Base-by-base conservation (phyloP, 2,329 filamentous ascomycete species). In the Fusarium euwallaceae region DNA sequence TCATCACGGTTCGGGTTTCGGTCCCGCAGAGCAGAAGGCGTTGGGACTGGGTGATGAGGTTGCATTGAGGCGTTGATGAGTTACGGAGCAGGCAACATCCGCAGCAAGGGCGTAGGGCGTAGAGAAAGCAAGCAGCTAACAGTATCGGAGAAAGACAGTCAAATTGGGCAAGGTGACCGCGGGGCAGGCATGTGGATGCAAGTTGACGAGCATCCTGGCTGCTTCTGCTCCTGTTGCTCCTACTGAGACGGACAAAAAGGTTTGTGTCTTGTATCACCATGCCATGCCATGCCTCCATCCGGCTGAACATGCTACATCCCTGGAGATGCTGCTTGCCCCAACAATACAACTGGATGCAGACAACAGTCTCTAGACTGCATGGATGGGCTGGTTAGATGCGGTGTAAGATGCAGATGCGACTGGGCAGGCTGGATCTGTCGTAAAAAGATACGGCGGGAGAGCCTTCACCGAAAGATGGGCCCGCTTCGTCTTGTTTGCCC, bases 361-460 rank as follows among this genome's bases (percentile, higher is more conserved):
- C 43, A 43, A 34, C 48, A 43, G 22, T 39, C 43, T 62, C 41
- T 61, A 24, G 20, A 48, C 61, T 37, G 45, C 64, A 51, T 53
- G 55, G 64, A 58, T 34, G 37, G 37, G 3, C 48, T 32, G 27
- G 55, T 37, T 16, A 34, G 59, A 70, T 70, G 66, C 61, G n/a
- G 65, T 73, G 71, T 69, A 70, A 67, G 70, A 67, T 53, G 64
- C 41, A 69, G 37, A 70, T 62, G 66, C 55, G 53, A 39, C 43
- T 69, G 58, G 72, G 61, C 61, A 74, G 71, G 72, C 58, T 74
- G 73, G 72, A 63, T 72, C 61, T 72, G 36, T 51, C 65, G 55
- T 61, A 61, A 68, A 68, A 55, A 65, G 70, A 67, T 67, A 60
- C 63, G 24, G 55, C 69, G 61, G 48, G 68, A 61, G 64, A 45